phyloP scores from a whole-genome alignment of 805 yeast genomes.

The Ogataea neopini region DNA sequence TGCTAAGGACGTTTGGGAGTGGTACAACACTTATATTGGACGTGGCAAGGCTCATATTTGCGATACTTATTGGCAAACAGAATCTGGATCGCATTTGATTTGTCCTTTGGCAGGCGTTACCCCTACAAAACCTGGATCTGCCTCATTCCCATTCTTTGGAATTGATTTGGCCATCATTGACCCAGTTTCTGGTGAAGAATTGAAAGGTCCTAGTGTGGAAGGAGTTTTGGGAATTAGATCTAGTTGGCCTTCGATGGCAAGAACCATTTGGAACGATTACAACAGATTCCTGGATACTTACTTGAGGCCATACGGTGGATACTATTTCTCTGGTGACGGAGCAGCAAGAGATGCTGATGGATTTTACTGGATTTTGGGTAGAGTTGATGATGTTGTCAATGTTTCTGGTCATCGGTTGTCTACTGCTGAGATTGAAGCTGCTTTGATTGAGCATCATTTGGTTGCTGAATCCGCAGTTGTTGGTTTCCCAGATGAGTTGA shows the following conservation, averaged over 20 bases:
- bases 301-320: slow-evolving; percentile 77
- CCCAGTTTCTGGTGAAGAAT: slow-evolving; percentile 71
- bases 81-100: slow-evolving; percentile 78
- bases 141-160: slow-evolving; percentile 84
- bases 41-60: slow-evolving; percentile 67
- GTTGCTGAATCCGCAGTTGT: slow-evolving; percentile 84
- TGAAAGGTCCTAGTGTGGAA: slow-evolving; percentile 68
- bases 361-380: slow-evolving; percentile 80
- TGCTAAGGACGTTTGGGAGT: slow-evolving; percentile 84
- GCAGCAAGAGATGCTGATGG: slow-evolving; percentile 86
- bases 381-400: slow-evolving; percentile 88
- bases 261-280: slow-evolving; percentile 80
- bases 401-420: slow-evolving; percentile 85
- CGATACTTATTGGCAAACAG: slow-evolving; percentile 92
- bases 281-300: slow-evolving; percentile 78
- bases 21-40: slow-evolving; percentile 77
- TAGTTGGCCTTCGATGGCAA: slow-evolving; percentile 86
- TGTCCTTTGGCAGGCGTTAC: slow-evolving; percentile 76
- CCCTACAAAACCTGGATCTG: slow-evolving; percentile 84
- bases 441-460: slow-evolving; percentile 66
- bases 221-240: slow-evolving; percentile 74
- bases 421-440: slow-evolving; percentile 88
- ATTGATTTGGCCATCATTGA: slow-evolving; percentile 72
- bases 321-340: slow-evolving; percentile 87
- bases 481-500: slow-evolving; percentile 78